Percentiles rank a stretch among this genome's conserved stretches.
Evolutionary conservation across 441 rosid genomes (phyloP).

Genomic region (Erysimum pusillum): DNA sequence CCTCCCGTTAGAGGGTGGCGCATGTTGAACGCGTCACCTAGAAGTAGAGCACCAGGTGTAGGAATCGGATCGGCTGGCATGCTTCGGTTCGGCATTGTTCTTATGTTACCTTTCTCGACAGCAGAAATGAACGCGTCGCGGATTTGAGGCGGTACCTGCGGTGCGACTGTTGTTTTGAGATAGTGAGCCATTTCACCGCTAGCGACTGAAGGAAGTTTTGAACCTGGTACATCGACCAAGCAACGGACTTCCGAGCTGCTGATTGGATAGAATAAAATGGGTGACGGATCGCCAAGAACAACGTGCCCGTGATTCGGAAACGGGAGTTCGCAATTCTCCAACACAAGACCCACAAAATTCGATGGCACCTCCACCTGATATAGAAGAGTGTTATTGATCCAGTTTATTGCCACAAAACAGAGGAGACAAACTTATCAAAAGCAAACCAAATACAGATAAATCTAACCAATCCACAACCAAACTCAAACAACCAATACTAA

Average conservation of each 20-base stretch:
- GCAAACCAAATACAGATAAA: not conserved
- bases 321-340: constrained; percentile 50
- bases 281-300: constrained; percentile 50
- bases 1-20: constrained; percentile 74
- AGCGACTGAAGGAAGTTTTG: constrained; percentile 46
- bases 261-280: constrained; percentile 51
- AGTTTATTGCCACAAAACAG: not conserved
- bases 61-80: constrained; percentile 71
- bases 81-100: constrained; percentile 72
- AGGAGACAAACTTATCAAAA: not conserved
- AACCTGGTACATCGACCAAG: constrained; percentile 45
- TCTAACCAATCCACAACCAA: not conserved
- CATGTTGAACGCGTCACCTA: constrained; percentile 77
- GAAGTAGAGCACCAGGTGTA: constrained; percentile 63
- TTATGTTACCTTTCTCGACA: constrained; percentile 63
- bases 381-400: not conserved
- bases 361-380: constrained; percentile 49
- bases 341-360: constrained; percentile 44
- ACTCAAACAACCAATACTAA: not conserved
- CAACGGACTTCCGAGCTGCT: constrained; percentile 52
- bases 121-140: constrained; percentile 58
- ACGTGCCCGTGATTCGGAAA: constrained; percentile 51
- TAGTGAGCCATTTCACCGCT: constrained; percentile 40
- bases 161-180: constrained; percentile 34
- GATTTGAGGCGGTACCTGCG: constrained; percentile 56